These are phyloP conservation scores for Posidonia australis DNA, from an alignment of 106 monocot species.

Conservation along the genomic window DNA sequence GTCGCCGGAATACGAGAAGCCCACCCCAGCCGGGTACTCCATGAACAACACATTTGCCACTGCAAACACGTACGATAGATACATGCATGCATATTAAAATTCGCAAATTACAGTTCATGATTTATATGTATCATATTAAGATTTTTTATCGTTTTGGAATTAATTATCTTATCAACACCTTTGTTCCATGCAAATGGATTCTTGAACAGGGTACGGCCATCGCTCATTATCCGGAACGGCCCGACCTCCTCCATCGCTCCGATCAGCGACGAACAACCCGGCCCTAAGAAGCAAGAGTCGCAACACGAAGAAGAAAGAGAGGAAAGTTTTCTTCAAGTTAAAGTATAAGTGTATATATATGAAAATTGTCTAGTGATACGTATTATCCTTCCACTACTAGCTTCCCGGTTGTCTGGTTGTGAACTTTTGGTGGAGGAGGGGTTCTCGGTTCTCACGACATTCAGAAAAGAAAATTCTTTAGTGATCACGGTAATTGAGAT, in stretches of 20 bases:
- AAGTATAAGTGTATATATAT: neutral
- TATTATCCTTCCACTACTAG: no score
- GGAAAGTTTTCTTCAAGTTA: neutral
- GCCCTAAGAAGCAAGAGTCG: conserved; percentile 14
- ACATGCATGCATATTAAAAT: no score
- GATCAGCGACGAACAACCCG: conserved; percentile 38
- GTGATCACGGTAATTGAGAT: neutral
- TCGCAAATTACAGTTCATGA: no score
- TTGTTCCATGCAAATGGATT: conserved; percentile 33
- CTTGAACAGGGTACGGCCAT: conserved; percentile 23
- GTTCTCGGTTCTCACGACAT: neutral
- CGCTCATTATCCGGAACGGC: conserved; percentile 29
- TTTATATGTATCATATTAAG: no score
- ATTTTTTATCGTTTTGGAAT: no score
- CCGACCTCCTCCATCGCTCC: conserved; percentile 46
- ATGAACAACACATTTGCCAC: conserved; percentile 33
- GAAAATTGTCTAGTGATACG: no score
- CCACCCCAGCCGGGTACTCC: conserved; percentile 35
- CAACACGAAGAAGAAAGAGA: neutral
- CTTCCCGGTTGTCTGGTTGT: no score
- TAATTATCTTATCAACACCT: conserved; percentile 10
- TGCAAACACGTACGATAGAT: conserved; percentile 6
- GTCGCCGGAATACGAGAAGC: conserved; percentile 37
- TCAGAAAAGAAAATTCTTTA: neutral
- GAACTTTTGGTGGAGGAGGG: no score